Percentiles rank a stretch among this genome's conserved stretches.
Evolutionary conservation across 202 grass and related monocot genomes (phyloP).

Genomic region (Digitaria exilis): DNA sequence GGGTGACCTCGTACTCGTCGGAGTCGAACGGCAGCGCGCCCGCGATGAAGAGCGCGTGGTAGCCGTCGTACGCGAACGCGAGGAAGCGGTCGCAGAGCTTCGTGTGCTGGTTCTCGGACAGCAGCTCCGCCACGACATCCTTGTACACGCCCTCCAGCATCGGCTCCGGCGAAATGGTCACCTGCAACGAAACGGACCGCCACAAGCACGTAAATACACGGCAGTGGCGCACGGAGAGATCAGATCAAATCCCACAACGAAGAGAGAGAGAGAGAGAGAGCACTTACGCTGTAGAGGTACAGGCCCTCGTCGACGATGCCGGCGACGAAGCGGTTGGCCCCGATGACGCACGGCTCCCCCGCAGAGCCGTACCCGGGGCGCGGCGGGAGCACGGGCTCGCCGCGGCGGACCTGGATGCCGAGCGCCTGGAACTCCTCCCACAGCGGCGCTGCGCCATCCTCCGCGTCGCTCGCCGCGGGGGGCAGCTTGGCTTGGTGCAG

Average conservation of each 20-base stretch:
- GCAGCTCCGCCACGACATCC: slow-evolving; percentile 38
- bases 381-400: slow-evolving; percentile 24
- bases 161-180: slow-evolving; percentile 41
- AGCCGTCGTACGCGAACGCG: slow-evolving; percentile 66
- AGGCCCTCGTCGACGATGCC: slow-evolving; percentile 47
- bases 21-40: slow-evolving; percentile 48
- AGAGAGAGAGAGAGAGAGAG: neutral
- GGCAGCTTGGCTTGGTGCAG: slow-evolving; percentile 4
- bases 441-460: neutral
- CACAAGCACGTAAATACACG: neutral
- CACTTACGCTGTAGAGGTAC: slow-evolving; percentile 55
- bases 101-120: slow-evolving; percentile 38
- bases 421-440: neutral
- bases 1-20: slow-evolving; percentile 41
- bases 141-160: neutral
- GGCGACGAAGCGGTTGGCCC: slow-evolving; percentile 65
- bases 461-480: slow-evolving; percentile 5
- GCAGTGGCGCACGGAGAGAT: neutral
- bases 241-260: neutral
- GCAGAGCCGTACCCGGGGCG: slow-evolving; percentile 41
- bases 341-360: slow-evolving; percentile 27
- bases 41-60: slow-evolving; percentile 56
- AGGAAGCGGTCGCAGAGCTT: slow-evolving; percentile 38
- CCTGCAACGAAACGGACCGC: slow-evolving; percentile 37
- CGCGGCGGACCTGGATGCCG: neutral